Base-by-base conservation (phyloP, 139 green algal species). In the Chlorella ohadii region DNA sequence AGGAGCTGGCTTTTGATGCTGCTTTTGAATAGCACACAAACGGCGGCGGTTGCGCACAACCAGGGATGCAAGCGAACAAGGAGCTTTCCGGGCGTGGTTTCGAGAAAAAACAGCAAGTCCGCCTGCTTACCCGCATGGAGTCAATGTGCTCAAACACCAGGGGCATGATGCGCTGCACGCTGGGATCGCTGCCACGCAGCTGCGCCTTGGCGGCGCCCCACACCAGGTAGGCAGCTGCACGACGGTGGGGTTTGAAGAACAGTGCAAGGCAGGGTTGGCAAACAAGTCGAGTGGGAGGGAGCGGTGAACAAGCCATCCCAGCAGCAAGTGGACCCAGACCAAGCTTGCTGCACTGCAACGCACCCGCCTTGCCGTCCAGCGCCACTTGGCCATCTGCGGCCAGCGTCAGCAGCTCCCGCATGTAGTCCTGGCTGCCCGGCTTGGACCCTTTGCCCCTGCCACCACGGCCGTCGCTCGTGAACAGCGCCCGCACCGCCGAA, bases 161-260 rank as follows among this genome's bases (percentile, higher is more conserved):
- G 0, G 70, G 39, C 39, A 77, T 0, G 27, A 77, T 39, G 27
- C 39, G 39, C 70, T 59, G 70, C 70, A 77, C 27, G 0, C 9
- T 15, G 2, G 70, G 39, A 9, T 77, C 70, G 39, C 25, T 59
- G 27, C 70, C 70, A 0, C 70, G 28, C 70, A 57, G 4, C 22
- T 23, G 6, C 7, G 27, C 27, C 70, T 77, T 77, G 39, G 70
- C 39, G 39, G 70, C 39, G 28, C 20, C 39, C 70, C 70, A 77
- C 39, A 77, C 27, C 25, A 77, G 70, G 70, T 77, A 77, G 70
- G 41, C 70, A n/a, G 70, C 70, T 77, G 41, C 13, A 51, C 44
- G 44, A 9, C 7, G 44, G 9, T 51, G 44, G 44, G 44, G 44
- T 51, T 6, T n/a, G n/a, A n/a, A n/a, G n/a, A n/a, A n/a, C n/a